A percentile compares a stretch with the other conserved stretches of the same genome.
phyloP scores from a whole-genome alignment of 1,284 basidiomycete genomes.

The Trametes polyzona region DNA sequence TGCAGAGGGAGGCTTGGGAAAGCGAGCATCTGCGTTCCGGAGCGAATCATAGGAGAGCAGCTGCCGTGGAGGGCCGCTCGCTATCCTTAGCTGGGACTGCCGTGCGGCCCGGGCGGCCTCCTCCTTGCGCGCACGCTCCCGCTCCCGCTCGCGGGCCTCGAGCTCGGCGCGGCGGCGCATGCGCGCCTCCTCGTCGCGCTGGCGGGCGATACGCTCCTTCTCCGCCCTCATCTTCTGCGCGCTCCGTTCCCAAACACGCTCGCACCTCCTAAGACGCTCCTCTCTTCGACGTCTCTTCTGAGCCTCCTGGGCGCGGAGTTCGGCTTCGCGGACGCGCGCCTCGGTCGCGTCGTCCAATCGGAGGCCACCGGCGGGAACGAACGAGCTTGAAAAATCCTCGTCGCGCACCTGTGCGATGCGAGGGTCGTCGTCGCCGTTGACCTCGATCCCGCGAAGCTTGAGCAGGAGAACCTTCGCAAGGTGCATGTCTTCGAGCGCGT shows the following conservation, averaged over 20 bases:
- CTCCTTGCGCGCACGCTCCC: conserved; percentile 36
- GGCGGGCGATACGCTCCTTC: conserved; percentile 40
- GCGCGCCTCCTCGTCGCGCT: conserved; percentile 42
- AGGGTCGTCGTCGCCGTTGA: conserved; percentile 60
- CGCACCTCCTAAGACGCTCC: conserved; percentile 49
- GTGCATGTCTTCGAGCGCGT: conserved; percentile 66
- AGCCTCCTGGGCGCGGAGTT: conserved; percentile 43
- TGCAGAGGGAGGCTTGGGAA: conserved; percentile 22
- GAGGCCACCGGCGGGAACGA: conserved; percentile 58
- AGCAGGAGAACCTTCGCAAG: conserved; percentile 65
- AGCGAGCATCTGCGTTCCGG: conserved; percentile 26
- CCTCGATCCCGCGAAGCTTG: conserved; percentile 61
- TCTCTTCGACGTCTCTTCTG: conserved; percentile 43
- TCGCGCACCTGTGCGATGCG: conserved; percentile 64
- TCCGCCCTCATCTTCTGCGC: conserved; percentile 47
- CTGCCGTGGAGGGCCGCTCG: conserved; percentile 29
- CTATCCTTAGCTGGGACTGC: conserved; percentile 28
- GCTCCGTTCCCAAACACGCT: conserved; percentile 57
- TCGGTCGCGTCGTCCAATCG: conserved; percentile 46
- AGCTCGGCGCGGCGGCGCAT: conserved; percentile 33
- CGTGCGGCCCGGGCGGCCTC: conserved; percentile 36
- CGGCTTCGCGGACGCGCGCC: conserved; percentile 35
- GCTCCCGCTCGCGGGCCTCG: conserved; percentile 35
- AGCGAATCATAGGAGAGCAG: conserved; percentile 35
- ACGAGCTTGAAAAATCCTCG: conserved; percentile 66